Evolutionary conservation across 345 rosid genomes (phyloP), one percentile per base, ranked within the genome.

Genomic region (Tarenaya hassleriana): DNA sequence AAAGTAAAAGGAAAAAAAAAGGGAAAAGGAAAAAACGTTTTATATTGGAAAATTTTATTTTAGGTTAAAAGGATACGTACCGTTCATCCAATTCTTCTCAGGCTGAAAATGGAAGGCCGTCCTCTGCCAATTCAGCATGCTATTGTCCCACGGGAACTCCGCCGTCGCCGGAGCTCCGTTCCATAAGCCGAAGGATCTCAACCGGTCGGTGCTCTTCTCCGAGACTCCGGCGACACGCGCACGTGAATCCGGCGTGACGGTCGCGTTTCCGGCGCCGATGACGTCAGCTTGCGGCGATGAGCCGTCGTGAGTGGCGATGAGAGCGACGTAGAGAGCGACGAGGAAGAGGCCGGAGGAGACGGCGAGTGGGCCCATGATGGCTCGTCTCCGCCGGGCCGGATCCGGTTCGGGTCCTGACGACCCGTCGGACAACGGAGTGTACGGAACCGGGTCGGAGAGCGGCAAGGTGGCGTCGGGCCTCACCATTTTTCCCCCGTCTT

Each of bases 91-190:
- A 55, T 92, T 88, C 47, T 66, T 73, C 42, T 68, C 52, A 3
- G 98, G 98, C 53, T 88, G 98, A 56, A 88, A 92, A 45, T 92
- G 98, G 62, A 50, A 92, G 52, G 91, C 75, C 18, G 95, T 83
- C 65, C 95, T 66, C 58, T 92, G 98, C 96, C 96, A 92, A 6
- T 81, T 55, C 63, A 84, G 61, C 96, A 84, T 79, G 33, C 84
- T 85, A 15, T 79, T 79, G 17, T 90, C 84, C 96, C 96, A 88
- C 0, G 76, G 74, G 39, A 51, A 84, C n/a, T n/a, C n/a, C 52
- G 72, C 68, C 69, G 34, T 7, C 34, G 53, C 34, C 41, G 17
- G 38, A 10, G 21, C 16, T 11, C 32, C 13, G 0, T 7, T 13
- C 50, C 21, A 38, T 57, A 47, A 47, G 60, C 63, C 72, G 63